A percentile compares a stretch with the other conserved stretches of the same genome.
These are phyloP conservation scores for Angophora floribunda DNA, from an alignment of 345 rosid species.

Conservation along the genomic window DNA sequence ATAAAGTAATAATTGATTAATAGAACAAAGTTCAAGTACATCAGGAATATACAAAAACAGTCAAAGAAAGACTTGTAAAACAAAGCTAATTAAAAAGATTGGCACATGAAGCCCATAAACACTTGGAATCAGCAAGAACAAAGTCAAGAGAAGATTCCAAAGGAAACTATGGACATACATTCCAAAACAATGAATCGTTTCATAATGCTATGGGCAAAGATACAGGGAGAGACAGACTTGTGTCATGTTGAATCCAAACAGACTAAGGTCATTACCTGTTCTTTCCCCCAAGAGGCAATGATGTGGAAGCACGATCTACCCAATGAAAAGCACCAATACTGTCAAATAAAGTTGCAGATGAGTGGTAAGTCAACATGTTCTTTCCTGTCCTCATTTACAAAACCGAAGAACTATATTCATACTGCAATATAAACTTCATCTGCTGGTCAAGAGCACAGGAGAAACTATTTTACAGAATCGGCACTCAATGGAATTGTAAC, in stretches of 20 bases:
- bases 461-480: neutral
- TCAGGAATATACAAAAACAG: neutral
- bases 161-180: neutral
- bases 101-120: neutral
- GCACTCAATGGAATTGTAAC: neutral
- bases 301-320: conserved; percentile 63
- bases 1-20: neutral
- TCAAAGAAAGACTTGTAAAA: neutral
- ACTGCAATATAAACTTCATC: neutral
- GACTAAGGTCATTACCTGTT: conserved; percentile 29
- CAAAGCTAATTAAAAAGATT: neutral
- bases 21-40: neutral
- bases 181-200: neutral
- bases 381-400: neutral
- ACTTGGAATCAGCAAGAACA: neutral
- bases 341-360: conserved; percentile 2
- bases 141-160: neutral
- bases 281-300: conserved; percentile 19
- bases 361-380: neutral
- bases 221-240: neutral
- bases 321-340: conserved; percentile 91
- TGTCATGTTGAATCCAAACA: neutral
- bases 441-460: neutral
- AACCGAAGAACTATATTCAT: neutral
- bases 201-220: neutral